Evolutionary conservation across 768 basidiomycete genomes (phyloP), one percentile per base, ranked within the genome.

Genomic region (Amanita thiersii): DNA sequence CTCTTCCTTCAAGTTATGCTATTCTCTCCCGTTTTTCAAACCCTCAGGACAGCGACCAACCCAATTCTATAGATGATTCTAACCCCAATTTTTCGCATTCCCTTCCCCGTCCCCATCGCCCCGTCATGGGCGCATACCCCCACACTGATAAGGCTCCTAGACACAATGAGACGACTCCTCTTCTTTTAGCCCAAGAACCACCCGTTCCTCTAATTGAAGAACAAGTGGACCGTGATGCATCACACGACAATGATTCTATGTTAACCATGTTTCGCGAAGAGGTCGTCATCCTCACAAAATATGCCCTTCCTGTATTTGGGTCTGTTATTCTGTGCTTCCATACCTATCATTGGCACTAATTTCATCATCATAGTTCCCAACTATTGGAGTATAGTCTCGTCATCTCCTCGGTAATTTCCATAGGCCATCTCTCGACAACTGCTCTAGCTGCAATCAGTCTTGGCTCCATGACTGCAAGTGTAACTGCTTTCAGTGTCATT

Each of bases 361-460:
- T 24, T 21, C n/a, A 17, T 24, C 12, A 19, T 35, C 32, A 9
- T 20, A 88, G 87, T 4, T 81, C 87, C 2, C 83, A 87, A 47
- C 38, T 89, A 14, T 69, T 88, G 14, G 93, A 98, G 56, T 93
- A 86, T 58, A 86, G 84, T 6, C 75, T 98, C 24, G 74, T 89
- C 34, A 69, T 94, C 28, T 81, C 80, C 2, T 81, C 88, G 8
- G 87, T 94, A 37, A 59, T 98, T 25, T 82, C 81, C 8, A 85
- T 94, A 17, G 94, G 94, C 0, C 94, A 97, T 58, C 62, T 97
- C 8, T 91, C 89, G 0, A 94, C 91, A 0, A 77, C 75, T 1
- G 87, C 91, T 15, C 75, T 98, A 0, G 94, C 94, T 2, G 90
- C 88, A 0, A 77, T 84, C 18, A 81, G 76, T 14, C 61, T 86